These are phyloP conservation scores for Fusarium sp. DNA, from an alignment of 2,329 filamentous ascomycete species.

Conservation along the genomic window DNA sequence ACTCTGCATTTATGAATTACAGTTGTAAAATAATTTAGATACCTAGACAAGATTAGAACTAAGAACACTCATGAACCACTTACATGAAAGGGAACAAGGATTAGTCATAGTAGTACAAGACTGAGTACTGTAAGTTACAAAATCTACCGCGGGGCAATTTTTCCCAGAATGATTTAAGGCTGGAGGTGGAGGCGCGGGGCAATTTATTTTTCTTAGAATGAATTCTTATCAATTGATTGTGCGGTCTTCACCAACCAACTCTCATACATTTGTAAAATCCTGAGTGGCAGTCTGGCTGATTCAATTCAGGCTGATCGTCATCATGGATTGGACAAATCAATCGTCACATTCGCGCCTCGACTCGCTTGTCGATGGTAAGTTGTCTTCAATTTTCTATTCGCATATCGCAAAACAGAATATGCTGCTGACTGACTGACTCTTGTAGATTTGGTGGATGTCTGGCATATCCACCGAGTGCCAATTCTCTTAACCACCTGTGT, in stretches of 20 bases:
- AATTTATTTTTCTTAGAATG: conserved; percentile 40
- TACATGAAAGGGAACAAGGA: not conserved
- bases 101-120: not conserved
- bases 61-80: not conserved
- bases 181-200: conserved; percentile 36
- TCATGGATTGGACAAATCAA: conserved; percentile 43
- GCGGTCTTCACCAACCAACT: conserved; percentile 5
- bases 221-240: conserved; percentile 19
- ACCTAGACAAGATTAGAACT: not conserved
- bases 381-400: not conserved
- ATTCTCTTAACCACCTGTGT: conserved; percentile 55
- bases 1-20: not conserved
- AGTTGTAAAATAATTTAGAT: not conserved
- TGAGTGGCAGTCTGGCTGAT: conserved; percentile 15
- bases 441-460: conserved; percentile 55
- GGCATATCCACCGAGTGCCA: conserved; percentile 60
- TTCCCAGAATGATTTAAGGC: not conserved
- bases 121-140: not conserved
- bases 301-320: conserved; percentile 14
- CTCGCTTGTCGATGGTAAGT: conserved; percentile 42
- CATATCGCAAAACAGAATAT: conserved; percentile 10
- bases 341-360: conserved; percentile 43
- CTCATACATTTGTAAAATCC: not conserved
- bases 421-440: conserved; percentile 15
- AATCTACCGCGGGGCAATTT: not conserved